Evolutionary conservation across 164 flowering plant species (phyloP).

Genomic region (Liriodendron chinense): DNA sequence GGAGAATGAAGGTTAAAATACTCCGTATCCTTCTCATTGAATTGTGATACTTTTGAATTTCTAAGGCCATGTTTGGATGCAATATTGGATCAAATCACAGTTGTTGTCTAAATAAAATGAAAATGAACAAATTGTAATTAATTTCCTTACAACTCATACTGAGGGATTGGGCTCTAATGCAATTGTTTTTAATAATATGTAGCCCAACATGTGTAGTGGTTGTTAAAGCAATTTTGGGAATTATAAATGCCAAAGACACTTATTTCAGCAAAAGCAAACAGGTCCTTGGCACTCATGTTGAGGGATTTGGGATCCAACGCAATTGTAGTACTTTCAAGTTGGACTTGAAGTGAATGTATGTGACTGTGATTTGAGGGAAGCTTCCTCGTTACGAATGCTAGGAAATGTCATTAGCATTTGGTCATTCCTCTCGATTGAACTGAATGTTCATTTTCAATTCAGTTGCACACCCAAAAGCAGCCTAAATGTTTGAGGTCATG

Average conservation of each 20-base stretch:
- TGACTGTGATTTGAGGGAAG: not conserved
- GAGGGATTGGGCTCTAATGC: not conserved
- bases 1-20: slow-evolving; percentile 19
- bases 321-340: not conserved
- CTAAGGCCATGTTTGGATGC: not conserved
- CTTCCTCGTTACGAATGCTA: not conserved
- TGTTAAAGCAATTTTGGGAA: too few species aligned
- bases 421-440: not conserved
- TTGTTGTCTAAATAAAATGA: not conserved
- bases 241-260: too few species aligned
- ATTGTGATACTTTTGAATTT: slow-evolving; percentile 25
- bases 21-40: slow-evolving; percentile 17
- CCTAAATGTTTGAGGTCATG: not conserved
- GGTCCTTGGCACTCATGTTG: not conserved
- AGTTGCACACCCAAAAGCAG: not conserved
- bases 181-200: too few species aligned
- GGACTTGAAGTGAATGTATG: not conserved
- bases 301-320: not conserved
- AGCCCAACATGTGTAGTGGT: too few species aligned
- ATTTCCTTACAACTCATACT: not conserved
- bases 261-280: too few species aligned
- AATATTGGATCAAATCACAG: not conserved
- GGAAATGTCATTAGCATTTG: not conserved
- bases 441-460: not conserved
- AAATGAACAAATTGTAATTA: not conserved